These are phyloP conservation scores for Diaporthe sp. DNA, from an alignment of 2,329 filamentous ascomycete species.

Conservation along the genomic window DNA sequence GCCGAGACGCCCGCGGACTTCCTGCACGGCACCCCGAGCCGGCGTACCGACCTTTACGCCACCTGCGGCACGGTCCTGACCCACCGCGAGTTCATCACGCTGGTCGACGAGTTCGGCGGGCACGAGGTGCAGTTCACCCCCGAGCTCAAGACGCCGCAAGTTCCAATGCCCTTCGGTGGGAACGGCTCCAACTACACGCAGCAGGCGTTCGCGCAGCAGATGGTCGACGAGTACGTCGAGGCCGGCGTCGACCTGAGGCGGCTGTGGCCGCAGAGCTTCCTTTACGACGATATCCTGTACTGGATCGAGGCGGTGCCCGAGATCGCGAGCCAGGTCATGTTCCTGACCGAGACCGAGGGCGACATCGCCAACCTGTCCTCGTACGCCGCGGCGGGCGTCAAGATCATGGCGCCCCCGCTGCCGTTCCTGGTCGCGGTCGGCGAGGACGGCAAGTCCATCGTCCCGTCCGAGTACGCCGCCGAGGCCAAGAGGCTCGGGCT, in stretches of 20 bases:
- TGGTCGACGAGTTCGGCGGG: conserved; percentile 67
- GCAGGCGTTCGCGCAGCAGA: conserved; percentile 73
- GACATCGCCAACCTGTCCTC: conserved; percentile 70
- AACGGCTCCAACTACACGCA: conserved; percentile 72
- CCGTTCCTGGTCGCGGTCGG: conserved; percentile 70
- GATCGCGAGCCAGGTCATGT: conserved; percentile 74
- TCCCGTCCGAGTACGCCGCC: conserved; percentile 74
- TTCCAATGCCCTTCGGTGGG: conserved; percentile 76
- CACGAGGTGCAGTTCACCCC: conserved; percentile 72
- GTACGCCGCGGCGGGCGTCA: conserved; percentile 71
- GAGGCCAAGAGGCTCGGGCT: conserved; percentile 73
- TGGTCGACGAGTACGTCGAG: conserved; percentile 71
- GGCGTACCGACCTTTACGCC: conserved; percentile 76
- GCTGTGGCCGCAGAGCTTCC: conserved; percentile 76
- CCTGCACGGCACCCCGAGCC: conserved; percentile 70
- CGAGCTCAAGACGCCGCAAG: conserved; percentile 76
- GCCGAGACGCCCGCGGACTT: conserved; percentile 71
- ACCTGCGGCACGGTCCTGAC: conserved; percentile 74
- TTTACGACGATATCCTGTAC: conserved; percentile 74
- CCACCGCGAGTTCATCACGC: conserved; percentile 72
- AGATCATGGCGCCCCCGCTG: conserved; percentile 74
- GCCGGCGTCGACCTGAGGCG: conserved; percentile 66
- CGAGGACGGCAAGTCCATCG: conserved; percentile 64
- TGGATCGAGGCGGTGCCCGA: conserved; percentile 74
- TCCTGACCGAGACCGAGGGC: conserved; percentile 72